A percentile compares a stretch with the other conserved stretches of the same genome.
Evolutionary conservation across 306 rosid species (phyloP).

Genomic region (Heteromeles arbutifolia): DNA sequence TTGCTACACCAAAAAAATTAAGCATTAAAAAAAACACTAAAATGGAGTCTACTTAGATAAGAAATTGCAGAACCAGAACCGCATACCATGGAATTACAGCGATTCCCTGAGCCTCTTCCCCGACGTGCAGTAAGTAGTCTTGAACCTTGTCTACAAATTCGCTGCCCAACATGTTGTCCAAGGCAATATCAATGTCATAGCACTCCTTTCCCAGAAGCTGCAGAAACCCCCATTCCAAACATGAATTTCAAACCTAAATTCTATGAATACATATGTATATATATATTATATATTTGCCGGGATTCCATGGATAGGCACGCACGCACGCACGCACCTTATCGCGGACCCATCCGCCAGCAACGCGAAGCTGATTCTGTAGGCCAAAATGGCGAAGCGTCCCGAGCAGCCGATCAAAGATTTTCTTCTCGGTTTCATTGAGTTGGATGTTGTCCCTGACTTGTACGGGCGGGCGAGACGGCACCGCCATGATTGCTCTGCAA

Average conservation of each 20-base stretch:
- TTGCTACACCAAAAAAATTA: constrained; percentile 41
- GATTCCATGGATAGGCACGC: not conserved
- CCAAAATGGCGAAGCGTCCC: constrained; percentile 53
- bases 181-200: constrained; percentile 86
- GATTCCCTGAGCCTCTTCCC: constrained; percentile 82
- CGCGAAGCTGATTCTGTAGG: constrained; percentile 73
- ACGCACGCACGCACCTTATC: constrained; percentile 49
- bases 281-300: no score
- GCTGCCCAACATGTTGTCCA: constrained; percentile 82
- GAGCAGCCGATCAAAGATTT: constrained; percentile 66
- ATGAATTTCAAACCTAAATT: not conserved
- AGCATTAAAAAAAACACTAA: not conserved
- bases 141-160: constrained; percentile 76
- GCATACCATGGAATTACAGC: constrained; percentile 73
- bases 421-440: constrained; percentile 50
- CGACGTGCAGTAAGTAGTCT: constrained; percentile 56
- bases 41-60: not conserved
- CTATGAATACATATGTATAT: no score
- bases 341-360: constrained; percentile 99
- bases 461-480: constrained; percentile 10
- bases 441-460: constrained; percentile 51
- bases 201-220: constrained; percentile 91
- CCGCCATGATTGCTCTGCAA: constrained; percentile 25
- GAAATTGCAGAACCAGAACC: not conserved
- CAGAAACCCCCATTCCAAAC: not conserved